Evolutionary conservation across 345 rosid genomes (phyloP), one percentile per base, ranked within the genome.

Genomic region (Hypericum perforatum): DNA sequence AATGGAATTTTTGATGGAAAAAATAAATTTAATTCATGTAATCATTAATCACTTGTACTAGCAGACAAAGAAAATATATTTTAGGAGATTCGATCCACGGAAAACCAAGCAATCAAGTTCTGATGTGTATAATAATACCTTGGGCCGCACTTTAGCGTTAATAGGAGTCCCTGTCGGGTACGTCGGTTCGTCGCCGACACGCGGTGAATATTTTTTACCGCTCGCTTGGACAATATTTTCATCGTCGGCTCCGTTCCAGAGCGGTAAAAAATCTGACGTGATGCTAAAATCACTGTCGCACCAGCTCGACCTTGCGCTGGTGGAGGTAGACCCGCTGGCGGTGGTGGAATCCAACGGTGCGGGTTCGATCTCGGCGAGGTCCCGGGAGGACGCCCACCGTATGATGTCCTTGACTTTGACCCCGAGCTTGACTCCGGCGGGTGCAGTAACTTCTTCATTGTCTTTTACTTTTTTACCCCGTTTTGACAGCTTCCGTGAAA

Each of bases 341-440:
- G 65, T 65, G 45, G 89, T 37, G 0, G 59, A 63, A 57, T 60
- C 65, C 6, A 37, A 41, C 47, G 63, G 68, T 6, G 16, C 60
- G 16, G 79, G 52, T 49, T 55, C 62, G 16, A 78, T 82, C 15
- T 75, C 88, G 29, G 37, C 56, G 52, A 79, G 45, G 66, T 84
- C 89, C n/a, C 75, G 73, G 64, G 80, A 87, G 9, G 98, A 87
- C 50, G 62, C 75, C 98, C 95, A 85, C 65, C 96, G 65, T 48
- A 91, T 73, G 53, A 91, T 87, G 32, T 22, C 32, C 32, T 22
- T 22, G 32, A 22, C 32, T 22, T 22, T 22, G 32, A 22, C 32
- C 32, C 32, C 32, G 32, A 22, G 32, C 4, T 22, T 22, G 32
- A 22, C 32, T 22, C 32, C 32, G 32, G 32, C 32, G 32, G 32